These are phyloP conservation scores for Alternaria angustiovoidea DNA, from an alignment of 2,329 filamentous ascomycete genomes.

Conservation along the genomic window DNA sequence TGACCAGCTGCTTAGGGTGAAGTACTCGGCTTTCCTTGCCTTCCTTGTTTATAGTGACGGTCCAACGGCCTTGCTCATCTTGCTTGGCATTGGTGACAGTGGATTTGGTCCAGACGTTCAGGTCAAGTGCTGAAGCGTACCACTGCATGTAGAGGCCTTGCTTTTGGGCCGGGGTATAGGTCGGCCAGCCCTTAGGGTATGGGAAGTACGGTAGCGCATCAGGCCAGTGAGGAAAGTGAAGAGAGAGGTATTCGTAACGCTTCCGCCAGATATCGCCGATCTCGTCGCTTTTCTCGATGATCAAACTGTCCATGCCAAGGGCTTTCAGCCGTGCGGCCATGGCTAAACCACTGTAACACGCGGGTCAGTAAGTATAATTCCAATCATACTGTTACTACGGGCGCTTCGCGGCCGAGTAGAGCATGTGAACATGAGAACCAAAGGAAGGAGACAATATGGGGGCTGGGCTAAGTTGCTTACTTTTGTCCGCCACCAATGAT, in stretches of 20 bases:
- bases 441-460: too few species aligned
- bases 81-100: slow-evolving; percentile 6
- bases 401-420: too few species aligned
- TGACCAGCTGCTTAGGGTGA: slow-evolving; percentile 15
- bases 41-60: slow-evolving; percentile 9
- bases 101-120: slow-evolving; percentile 15
- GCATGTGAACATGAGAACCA: too few species aligned
- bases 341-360: slow-evolving; percentile 8
- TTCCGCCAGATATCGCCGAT: slow-evolving; percentile 44
- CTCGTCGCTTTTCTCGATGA: slow-evolving; percentile 41
- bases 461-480: slow-evolving; percentile 4
- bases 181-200: slow-evolving; percentile 46
- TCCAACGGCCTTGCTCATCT: slow-evolving; percentile 9
- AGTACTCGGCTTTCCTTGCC: slow-evolving; percentile 10
- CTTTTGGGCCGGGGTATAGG: slow-evolving; percentile 44
- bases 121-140: slow-evolving; percentile 34
- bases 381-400: too few species aligned
- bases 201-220: slow-evolving; percentile 42
- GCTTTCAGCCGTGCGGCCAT: slow-evolving; percentile 17
- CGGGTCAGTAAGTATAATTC: neutral
- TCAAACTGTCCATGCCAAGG: slow-evolving; percentile 32
- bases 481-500: slow-evolving; percentile 35
- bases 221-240: slow-evolving; percentile 44
- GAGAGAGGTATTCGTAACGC: slow-evolving; percentile 44
- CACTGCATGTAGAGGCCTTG: slow-evolving; percentile 40